Evolutionary conservation across 345 rosid species (phyloP).

Genomic region (Diplotaxis tenuifolia): DNA sequence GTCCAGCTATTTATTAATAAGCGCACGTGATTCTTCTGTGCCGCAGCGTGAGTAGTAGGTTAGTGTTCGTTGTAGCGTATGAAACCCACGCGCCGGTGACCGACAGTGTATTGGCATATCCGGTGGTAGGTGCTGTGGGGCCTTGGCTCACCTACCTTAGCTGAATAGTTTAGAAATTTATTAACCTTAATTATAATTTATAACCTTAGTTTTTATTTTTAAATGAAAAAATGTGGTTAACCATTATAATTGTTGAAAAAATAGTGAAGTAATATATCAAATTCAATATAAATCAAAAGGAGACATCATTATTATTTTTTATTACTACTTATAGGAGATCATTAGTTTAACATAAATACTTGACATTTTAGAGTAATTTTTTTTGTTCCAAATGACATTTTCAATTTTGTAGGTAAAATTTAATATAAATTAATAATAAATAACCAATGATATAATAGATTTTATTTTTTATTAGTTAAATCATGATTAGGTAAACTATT

Average conservation of each 20-base stretch:
- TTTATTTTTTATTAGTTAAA: too few relatives aligned
- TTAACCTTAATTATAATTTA: background rate
- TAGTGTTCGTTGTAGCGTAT: background rate
- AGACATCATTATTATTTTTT: background rate
- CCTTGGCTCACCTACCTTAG: slow-evolving; percentile 12
- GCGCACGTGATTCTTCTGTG: slow-evolving; percentile 25
- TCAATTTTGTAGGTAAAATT: too few relatives aligned
- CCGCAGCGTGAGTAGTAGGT: background rate
- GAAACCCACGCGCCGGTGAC: slow-evolving; percentile 1
- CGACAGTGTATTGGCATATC: background rate
- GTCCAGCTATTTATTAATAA: background rate
- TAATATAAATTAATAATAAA: too few relatives aligned
- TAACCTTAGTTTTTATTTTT: too few relatives aligned
- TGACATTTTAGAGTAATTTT: too few relatives aligned
- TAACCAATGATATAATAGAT: too few relatives aligned
- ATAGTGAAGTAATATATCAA: background rate
- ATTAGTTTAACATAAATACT: background rate
- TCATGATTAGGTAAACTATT: too few relatives aligned
- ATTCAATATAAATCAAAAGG: background rate
- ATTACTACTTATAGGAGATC: too few relatives aligned
- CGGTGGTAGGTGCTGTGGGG: slow-evolving; percentile 25
- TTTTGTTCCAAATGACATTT: too few relatives aligned
- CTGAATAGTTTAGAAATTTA: background rate
- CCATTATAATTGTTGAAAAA: background rate
- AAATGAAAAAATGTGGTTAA: background rate